A percentile compares a stretch with the other conserved stretches of the same genome.
Conservation (phyloP, 2,329 filamentous ascomycete species). For the Fusarium incarnatum region DNA sequence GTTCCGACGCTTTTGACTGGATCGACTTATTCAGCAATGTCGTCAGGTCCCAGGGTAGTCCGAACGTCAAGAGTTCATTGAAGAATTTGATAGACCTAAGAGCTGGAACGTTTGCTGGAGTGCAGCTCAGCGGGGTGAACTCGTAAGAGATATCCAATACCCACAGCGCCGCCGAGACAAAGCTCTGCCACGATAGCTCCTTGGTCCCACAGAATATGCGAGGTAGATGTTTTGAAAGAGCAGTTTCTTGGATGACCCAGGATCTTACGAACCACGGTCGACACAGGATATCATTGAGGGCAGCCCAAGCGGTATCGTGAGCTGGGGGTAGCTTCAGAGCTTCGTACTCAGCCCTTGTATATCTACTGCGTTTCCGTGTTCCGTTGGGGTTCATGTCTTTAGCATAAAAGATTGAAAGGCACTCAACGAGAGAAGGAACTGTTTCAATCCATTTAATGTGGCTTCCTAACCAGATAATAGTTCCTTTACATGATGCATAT, state of each 20-base stretch:
- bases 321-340: too few species aligned
- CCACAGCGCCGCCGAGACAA: not conserved
- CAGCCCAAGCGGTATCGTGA: too few species aligned
- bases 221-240: fast-evolving
- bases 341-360: not conserved
- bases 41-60: not conserved
- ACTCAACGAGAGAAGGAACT: not conserved
- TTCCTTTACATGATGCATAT: not conserved
- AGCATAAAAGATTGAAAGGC: not conserved
- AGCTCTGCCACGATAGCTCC: not conserved
- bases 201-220: not conserved
- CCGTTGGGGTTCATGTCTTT: not conserved
- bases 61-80: not conserved
- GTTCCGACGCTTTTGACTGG: not conserved
- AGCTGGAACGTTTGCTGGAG: not conserved
- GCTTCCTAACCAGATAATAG: not conserved
- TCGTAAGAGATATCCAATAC: not conserved
- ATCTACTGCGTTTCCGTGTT: not conserved
- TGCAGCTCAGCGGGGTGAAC: fast-evolving
- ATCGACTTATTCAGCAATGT: not conserved
- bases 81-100: not conserved
- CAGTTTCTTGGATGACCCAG: not conserved
- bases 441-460: not conserved
- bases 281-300: fast-evolving
- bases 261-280: not conserved